Percentiles rank a stretch among this genome's conserved stretches.
These are phyloP conservation scores for Fusarium veterinarium DNA, from an alignment of 2,329 filamentous ascomycete genomes.

Conservation along the genomic window DNA sequence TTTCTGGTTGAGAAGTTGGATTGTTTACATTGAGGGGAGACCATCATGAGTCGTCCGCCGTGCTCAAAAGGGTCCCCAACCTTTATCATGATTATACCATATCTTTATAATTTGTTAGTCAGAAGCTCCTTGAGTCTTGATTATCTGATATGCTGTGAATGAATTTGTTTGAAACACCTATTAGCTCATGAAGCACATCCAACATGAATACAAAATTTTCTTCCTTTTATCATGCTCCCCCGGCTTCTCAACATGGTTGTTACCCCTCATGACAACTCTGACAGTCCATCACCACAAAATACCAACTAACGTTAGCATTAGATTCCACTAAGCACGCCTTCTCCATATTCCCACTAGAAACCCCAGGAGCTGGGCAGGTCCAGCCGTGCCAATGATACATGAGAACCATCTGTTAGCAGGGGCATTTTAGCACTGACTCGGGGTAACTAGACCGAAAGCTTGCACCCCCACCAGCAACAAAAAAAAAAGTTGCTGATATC, in stretches of 20 bases:
- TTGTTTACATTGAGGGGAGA: not conserved
- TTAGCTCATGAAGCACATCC: too few species aligned
- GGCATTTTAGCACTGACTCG: not conserved
- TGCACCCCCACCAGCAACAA: slow-evolving; percentile 2
- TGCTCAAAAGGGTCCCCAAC: not conserved
- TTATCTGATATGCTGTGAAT: not conserved
- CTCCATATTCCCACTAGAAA: slow-evolving; percentile 1
- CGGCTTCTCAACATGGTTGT: not conserved
- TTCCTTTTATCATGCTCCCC: not conserved
- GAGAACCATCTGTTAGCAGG: not conserved
- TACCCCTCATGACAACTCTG: slow-evolving; percentile 1
- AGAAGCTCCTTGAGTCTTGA: not conserved
- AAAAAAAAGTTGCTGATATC: slow-evolving; percentile 27
- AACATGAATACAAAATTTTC: not conserved
- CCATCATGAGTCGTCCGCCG: slow-evolving; percentile 3
- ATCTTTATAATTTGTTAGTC: not conserved
- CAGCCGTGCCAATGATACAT: slow-evolving; percentile 26
- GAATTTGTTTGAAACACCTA: not conserved
- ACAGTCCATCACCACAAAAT: not conserved
- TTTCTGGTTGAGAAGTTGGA: not conserved
- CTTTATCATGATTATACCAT: not conserved
- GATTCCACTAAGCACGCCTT: not conserved
- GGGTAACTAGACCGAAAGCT: not conserved
- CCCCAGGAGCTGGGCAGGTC: not conserved
- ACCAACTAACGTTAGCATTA: not conserved